A percentile compares a stretch with the other conserved stretches of the same genome.
Evolutionary conservation across 169 alveolate genomes (phyloP).

Genomic region (Plasmodium malariae): DNA sequence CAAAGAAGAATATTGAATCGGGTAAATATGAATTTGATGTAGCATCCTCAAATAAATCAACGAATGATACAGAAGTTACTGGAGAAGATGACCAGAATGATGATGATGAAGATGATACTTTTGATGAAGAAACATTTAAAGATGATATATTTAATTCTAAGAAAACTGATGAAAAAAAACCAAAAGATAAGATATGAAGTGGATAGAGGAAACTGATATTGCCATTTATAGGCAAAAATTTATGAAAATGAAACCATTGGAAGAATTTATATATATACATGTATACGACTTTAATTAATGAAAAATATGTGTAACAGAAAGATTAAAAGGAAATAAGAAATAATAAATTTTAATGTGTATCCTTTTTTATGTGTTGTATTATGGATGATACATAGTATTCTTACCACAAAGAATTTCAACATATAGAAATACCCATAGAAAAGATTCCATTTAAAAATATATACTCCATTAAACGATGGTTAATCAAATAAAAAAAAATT

Average conservation of each 20-base stretch:
- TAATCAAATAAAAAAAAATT: too few species aligned
- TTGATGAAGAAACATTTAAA: constrained; percentile 8
- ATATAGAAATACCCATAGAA: too few species aligned
- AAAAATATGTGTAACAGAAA: neutral
- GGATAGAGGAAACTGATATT: neutral
- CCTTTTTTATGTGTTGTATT: too few species aligned
- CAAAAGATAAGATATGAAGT: neutral
- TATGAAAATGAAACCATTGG: too few species aligned
- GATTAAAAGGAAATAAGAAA: neutral
- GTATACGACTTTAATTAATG: too few species aligned
- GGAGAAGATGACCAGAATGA: constrained; percentile 31
- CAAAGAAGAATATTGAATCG: constrained; percentile 65
- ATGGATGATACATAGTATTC: too few species aligned
- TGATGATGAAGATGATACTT: constrained; percentile 14
- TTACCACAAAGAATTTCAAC: too few species aligned
- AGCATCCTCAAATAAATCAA: constrained; percentile 2
- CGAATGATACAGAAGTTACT: neutral
- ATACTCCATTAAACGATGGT: too few species aligned
- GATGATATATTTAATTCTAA: constrained; percentile 7
- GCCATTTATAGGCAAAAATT: too few species aligned
- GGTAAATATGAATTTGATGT: constrained; percentile 67
- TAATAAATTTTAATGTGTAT: neutral
- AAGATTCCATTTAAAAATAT: too few species aligned
- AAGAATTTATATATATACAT: too few species aligned
- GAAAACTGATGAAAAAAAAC: neutral